Evolutionary conservation across 2,329 filamentous ascomycete genomes (phyloP).

Genomic region (Pseudogymnoascus sp.): DNA sequence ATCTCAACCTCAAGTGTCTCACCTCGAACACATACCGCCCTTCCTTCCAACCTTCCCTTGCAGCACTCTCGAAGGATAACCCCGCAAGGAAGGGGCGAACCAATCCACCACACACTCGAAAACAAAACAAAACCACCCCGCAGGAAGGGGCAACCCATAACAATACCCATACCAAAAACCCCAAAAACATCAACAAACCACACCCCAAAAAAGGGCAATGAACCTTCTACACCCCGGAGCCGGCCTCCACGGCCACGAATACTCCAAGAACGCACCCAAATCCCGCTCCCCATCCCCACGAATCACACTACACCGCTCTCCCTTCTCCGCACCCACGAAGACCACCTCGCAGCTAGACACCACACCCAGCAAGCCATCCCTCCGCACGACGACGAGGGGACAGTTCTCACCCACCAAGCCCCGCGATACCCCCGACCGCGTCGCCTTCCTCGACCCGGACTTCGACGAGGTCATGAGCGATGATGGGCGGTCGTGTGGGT

Average conservation of each 20-base stretch:
- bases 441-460: not conserved
- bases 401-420: slow-evolving; percentile 22
- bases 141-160: not conserved
- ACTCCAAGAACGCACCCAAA: slow-evolving; percentile 37
- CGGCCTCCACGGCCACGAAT: slow-evolving; percentile 55
- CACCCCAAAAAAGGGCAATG: not conserved
- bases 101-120: not conserved
- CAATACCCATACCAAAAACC: not conserved
- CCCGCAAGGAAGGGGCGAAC: not conserved
- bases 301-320: not conserved
- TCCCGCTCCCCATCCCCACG: slow-evolving; percentile 20
- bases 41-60: not conserved
- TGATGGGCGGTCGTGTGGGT: not conserved
- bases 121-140: not conserved
- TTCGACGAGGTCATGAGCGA: not conserved
- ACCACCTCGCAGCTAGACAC: slow-evolving; percentile 9
- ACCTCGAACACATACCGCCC: not conserved
- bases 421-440: slow-evolving; percentile 24
- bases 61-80: not conserved
- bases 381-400: not conserved
- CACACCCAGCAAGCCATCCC: not conserved
- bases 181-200: not conserved
- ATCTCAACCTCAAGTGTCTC: not conserved
- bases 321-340: slow-evolving; percentile 24
- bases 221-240: slow-evolving; percentile 50